A percentile compares a stretch with the other conserved stretches of the same genome.
Conservation (phyloP, 2,329 filamentous ascomycete genomes). For the Aspergillus nomiae region DNA sequence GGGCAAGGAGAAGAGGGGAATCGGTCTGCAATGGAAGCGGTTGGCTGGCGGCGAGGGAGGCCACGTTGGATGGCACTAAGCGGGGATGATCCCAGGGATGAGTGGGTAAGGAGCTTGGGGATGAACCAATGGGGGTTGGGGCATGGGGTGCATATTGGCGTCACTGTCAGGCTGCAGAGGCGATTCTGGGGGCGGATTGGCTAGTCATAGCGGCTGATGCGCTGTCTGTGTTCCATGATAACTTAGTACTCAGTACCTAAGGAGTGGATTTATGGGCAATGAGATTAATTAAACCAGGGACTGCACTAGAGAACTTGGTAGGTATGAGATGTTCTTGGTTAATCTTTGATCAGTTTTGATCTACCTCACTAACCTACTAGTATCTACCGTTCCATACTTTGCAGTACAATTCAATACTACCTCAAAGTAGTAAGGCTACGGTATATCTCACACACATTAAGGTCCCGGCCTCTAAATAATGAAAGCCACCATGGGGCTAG, state of each 20-base stretch:
- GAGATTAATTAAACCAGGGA: conserved; percentile 1
- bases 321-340: not conserved
- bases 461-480: not conserved
- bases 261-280: not conserved
- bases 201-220: conserved; percentile 20
- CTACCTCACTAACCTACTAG: not conserved
- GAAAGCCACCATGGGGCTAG: not conserved
- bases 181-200: conserved; percentile 16
- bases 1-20: conserved; percentile 13
- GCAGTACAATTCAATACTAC: too few relatives aligned
- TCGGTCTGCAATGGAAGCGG: conserved; percentile 13
- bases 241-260: too few relatives aligned
- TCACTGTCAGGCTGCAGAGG: conserved; percentile 4
- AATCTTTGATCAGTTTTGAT: not conserved
- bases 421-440: too few relatives aligned
- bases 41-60: conserved; percentile 21
- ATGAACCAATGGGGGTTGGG: conserved; percentile 11
- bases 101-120: not conserved
- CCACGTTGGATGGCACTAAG: conserved; percentile 27
- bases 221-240: conserved; percentile 5
- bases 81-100: conserved; percentile 10
- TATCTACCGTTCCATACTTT: not conserved
- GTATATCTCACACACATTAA: not conserved
- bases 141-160: not conserved
- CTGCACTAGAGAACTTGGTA: not conserved